phyloP scores from a whole-genome alignment of 805 yeast species.

The Vanderwaltozyma polyspora region DNA sequence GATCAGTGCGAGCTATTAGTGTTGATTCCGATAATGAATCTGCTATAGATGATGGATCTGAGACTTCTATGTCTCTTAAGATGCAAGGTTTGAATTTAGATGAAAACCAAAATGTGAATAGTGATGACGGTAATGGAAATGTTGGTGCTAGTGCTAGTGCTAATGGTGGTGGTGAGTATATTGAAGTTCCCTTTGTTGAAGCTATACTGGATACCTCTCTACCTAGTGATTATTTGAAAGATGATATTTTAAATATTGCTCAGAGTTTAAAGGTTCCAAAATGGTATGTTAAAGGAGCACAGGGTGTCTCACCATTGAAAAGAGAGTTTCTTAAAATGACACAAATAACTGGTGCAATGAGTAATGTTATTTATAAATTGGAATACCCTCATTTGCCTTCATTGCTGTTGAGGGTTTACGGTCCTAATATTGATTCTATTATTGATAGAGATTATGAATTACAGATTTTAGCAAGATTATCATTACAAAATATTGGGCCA shows the following conservation, averaged over 20 bases:
- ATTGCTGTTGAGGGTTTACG: constrained; percentile 72
- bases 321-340: constrained; percentile 39
- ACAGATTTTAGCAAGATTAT: constrained; percentile 57
- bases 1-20: constrained; percentile 22
- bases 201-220: constrained; percentile 62
- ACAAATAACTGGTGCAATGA: constrained; percentile 85
- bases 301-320: constrained; percentile 19
- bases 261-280: constrained; percentile 57
- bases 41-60: constrained; percentile 1
- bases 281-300: constrained; percentile 52
- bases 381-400: constrained; percentile 52
- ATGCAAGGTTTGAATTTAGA: neutral
- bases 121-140: constrained; percentile 4
- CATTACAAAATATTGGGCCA: constrained; percentile 78
- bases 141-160: neutral
- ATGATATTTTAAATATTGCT: constrained; percentile 58
- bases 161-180: constrained; percentile 8
- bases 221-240: constrained; percentile 76
- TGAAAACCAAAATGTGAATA: no score
- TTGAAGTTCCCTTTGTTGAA: constrained; percentile 38
- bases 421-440: constrained; percentile 73
- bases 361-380: constrained; percentile 77
- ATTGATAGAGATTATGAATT: constrained; percentile 82
- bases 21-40: constrained; percentile 13
- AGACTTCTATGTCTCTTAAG: no score